Evolutionary conservation across 1,284 basidiomycete species (phyloP), one percentile per base, ranked within the genome.

Genomic region (Rhodotorula sp.): DNA sequence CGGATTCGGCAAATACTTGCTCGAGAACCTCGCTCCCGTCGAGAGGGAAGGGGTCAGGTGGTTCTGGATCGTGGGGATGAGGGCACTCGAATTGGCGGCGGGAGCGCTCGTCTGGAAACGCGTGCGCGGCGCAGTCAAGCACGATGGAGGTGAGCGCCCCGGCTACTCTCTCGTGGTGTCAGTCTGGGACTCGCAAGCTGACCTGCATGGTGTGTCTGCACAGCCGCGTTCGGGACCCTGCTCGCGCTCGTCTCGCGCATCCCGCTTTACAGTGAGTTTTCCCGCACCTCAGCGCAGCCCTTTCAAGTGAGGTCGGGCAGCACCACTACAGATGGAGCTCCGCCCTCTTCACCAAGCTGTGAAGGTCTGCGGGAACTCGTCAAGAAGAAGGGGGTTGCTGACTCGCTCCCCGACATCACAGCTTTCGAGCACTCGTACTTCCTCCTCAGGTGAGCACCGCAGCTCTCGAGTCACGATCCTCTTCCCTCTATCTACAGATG

Each of bases 31-130:
- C 19, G 76, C 74, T 2, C 74, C 76, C 34, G 66, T 77, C 64
- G 76, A 77, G 60, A 66, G 76, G 23, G 71, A 76, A 52, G 62
- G 69, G n/a, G 69, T 74, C 19, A 59, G 67, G 26, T 77, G 74
- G 74, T 48, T 56, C 23, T 77, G 58, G 48, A 74, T 77, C 47
- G 60, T 73, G 21, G 71, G 60, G 5, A 68, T 67, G 23, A 58
- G 76, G 15, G 55, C 69, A 12, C 65, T 60, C 60, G 76, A 77
- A 18, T 63, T 76, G 21, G 66, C 64, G 2, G 34, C 69, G 18
- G 72, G 64, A 54, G 69, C 70, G 14, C 67, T 16, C 18, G 59
- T 71, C 8, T 77, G 77, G 77, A 64, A 49, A 47, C 48, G 64
- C 7, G 67, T 72, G 23, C 55, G 58, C 7, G 71, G 73, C 16